Conservation (phyloP, 2,329 filamentous ascomycete genomes). For the Diplodia mutila region DNA sequence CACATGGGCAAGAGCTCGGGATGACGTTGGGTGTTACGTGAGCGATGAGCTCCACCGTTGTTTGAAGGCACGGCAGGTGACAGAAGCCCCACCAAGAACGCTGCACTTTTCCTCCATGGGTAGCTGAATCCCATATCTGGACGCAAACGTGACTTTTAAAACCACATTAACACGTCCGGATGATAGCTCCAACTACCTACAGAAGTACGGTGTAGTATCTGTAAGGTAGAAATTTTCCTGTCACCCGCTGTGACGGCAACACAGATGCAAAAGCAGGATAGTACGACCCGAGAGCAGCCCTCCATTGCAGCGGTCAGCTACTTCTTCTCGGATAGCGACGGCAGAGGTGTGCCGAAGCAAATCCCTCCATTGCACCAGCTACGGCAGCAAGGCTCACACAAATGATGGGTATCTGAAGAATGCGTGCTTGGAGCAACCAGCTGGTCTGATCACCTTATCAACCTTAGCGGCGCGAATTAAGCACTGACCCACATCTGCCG, state of each 20-base stretch:
- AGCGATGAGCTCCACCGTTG: neutral
- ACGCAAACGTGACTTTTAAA: too few relatives aligned
- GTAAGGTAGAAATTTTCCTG: too few relatives aligned
- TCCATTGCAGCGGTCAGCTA: neutral
- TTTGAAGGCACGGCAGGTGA: too few relatives aligned
- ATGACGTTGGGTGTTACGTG: conserved; percentile 12
- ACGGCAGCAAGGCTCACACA: neutral
- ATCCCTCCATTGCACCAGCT: neutral
- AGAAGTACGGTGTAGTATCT: too few relatives aligned
- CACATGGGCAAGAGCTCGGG: too few relatives aligned
- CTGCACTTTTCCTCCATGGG: too few relatives aligned
- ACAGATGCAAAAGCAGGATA: neutral
- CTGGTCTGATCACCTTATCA: conserved; percentile 1
- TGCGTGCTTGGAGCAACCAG: neutral
- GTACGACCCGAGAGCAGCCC: neutral
- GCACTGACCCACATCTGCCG: conserved; percentile 2
- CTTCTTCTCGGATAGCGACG: neutral
- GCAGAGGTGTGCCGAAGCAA: neutral
- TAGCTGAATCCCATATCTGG: too few relatives aligned
- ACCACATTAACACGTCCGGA: too few relatives aligned
- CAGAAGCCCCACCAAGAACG: too few relatives aligned
- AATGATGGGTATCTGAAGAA: neutral
- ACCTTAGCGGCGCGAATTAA: neutral
- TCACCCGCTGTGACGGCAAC: too few relatives aligned
- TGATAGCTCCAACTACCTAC: too few relatives aligned